Evolutionary conservation across 306 rosid species (phyloP).

Genomic region (Malus fusca): DNA sequence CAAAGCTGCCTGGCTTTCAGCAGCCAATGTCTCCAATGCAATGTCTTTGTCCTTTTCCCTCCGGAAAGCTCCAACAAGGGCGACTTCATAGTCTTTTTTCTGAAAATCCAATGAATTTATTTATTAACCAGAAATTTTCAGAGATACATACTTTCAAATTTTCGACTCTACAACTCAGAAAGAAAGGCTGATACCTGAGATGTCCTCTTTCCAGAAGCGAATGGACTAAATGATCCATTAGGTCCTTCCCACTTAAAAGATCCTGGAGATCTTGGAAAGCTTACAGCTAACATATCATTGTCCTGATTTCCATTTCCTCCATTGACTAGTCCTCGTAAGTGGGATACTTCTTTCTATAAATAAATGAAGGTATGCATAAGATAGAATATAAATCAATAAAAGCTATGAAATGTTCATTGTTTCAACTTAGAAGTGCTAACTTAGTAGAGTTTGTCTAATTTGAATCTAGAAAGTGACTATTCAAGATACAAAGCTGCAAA

Average conservation of each 20-base stretch:
- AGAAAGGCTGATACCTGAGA: constrained; percentile 47
- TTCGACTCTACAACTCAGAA: background rate
- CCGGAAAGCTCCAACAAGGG: constrained; percentile 93
- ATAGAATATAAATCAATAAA: background rate
- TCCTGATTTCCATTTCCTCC: constrained; percentile 63
- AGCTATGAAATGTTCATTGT: background rate
- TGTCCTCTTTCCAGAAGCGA: constrained; percentile 49
- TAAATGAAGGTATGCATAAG: constrained; percentile 1
- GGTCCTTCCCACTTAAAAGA: constrained; percentile 81
- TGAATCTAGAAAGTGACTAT: background rate
- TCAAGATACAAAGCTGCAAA: background rate
- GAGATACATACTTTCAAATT: constrained; percentile 2
- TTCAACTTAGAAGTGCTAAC: background rate
- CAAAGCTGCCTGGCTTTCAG: constrained; percentile 80
- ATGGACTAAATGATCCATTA: constrained; percentile 77
- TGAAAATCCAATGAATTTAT: constrained; percentile 20
- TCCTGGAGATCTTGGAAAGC: constrained; percentile 89
- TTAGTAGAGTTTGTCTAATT: background rate
- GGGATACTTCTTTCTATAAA: constrained; percentile 80
- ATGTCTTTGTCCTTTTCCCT: constrained; percentile 83
- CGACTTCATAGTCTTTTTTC: constrained; percentile 84
- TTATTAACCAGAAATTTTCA: constrained; percentile 14
- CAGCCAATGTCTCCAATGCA: constrained; percentile 61
- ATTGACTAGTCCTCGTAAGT: constrained; percentile 49
- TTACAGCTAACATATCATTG: constrained; percentile 40